Percentiles rank a stretch among this genome's conserved stretches.
Conservation (phyloP, 495 filamentous ascomycete species). For the Cercophora sp. region DNA sequence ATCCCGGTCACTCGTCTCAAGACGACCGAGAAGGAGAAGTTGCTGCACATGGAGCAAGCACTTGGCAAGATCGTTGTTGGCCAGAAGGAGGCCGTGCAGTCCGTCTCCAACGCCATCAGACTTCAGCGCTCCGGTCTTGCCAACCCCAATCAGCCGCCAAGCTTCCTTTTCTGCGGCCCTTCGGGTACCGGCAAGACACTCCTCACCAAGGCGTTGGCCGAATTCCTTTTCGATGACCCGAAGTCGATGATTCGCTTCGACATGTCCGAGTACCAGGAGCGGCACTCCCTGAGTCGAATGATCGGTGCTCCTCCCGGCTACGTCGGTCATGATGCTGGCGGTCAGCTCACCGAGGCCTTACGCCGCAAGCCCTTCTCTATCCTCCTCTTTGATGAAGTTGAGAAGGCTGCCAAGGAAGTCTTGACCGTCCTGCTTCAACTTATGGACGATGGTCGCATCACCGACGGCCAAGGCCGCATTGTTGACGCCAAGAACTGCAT, state of each 20-base stretch:
- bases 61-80: constrained; percentile 82
- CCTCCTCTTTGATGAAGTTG: constrained; percentile 94
- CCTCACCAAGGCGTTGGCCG: constrained; percentile 91
- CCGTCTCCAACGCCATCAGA: constrained; percentile 92
- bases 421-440: constrained; percentile 94
- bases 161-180: constrained; percentile 97
- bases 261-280: constrained; percentile 99
- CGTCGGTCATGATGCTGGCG: constrained; percentile 92
- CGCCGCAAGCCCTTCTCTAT: constrained; percentile 96
- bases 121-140: constrained; percentile 87
- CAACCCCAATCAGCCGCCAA: constrained; percentile 94
- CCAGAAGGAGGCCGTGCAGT: constrained; percentile 89
- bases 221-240: constrained; percentile 96
- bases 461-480: constrained; percentile 90
- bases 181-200: constrained; percentile 97
- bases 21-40: constrained; percentile 95
- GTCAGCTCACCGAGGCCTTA: constrained; percentile 90
- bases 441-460: constrained; percentile 98
- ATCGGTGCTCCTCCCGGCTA: constrained; percentile 97
- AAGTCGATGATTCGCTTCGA: constrained; percentile 99
- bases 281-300: constrained; percentile 92
- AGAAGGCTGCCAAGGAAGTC: constrained; percentile 97
- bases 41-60: constrained; percentile 87
- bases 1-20: constrained; percentile 92
- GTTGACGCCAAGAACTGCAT: constrained; percentile 97